Evolutionary conservation across 2,329 filamentous ascomycete species (phyloP).

Genomic region (Penicillium sp.): DNA sequence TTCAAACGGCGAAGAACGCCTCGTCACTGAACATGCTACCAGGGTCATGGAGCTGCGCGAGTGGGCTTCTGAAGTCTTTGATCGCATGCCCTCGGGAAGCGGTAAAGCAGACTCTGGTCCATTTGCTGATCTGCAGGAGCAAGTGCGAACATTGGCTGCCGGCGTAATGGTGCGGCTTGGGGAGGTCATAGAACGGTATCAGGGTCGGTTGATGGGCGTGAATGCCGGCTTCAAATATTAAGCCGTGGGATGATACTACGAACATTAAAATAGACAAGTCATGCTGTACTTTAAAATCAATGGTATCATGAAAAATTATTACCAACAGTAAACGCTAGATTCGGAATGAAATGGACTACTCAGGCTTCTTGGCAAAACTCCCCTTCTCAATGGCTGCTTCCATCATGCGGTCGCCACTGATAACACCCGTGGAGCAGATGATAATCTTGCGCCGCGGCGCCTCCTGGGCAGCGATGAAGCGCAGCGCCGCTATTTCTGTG

Average conservation of each 20-base stretch:
- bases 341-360: conserved; percentile 12
- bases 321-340: conserved; percentile 19
- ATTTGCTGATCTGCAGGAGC: conserved; percentile 53
- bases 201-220: conserved; percentile 76
- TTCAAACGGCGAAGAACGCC: conserved; percentile 63
- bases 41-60: conserved; percentile 85
- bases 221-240: conserved; percentile 56
- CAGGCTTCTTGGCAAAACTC: conserved; percentile 58
- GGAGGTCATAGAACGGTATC: conserved; percentile 83
- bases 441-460: conserved; percentile 81
- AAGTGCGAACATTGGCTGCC: conserved; percentile 67
- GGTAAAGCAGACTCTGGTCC: conserved; percentile 68
- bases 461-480: conserved; percentile 87
- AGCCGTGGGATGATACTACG: background rate
- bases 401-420: conserved; percentile 90
- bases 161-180: conserved; percentile 79
- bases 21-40: conserved; percentile 76
- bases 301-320: conserved; percentile 27
- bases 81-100: conserved; percentile 58
- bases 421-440: conserved; percentile 89
- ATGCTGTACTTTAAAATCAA: background rate
- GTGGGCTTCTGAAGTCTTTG: conserved; percentile 82
- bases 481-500: conserved; percentile 90
- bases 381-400: conserved; percentile 78
- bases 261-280: conserved; percentile 4